phyloP scores from a whole-genome alignment of 345 rosid species.

The Euphorbia pulcherrima region DNA sequence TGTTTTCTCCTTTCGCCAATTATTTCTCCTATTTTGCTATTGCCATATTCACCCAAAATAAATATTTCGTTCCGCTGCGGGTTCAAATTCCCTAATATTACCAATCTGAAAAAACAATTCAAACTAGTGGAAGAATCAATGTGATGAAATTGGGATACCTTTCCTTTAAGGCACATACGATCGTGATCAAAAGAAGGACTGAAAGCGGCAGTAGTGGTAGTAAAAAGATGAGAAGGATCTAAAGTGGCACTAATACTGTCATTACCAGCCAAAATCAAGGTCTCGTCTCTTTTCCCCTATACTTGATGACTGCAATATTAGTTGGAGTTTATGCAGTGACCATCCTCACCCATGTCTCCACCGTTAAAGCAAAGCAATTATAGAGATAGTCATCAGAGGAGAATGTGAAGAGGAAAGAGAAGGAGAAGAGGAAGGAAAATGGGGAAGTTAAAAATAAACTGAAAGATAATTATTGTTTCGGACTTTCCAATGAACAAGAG shows the following conservation, averaged over 20 bases:
- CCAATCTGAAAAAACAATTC: too few species aligned
- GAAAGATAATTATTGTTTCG: background rate
- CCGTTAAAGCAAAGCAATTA: slow-evolving; percentile 28
- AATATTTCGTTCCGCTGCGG: too few species aligned
- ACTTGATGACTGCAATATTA: slow-evolving; percentile 93
- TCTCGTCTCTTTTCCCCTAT: slow-evolving; percentile 92
- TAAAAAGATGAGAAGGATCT: slow-evolving; percentile 88
- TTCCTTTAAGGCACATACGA: slow-evolving; percentile 99
- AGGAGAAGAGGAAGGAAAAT: background rate
- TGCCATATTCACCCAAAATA: too few species aligned
- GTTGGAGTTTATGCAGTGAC: slow-evolving; percentile 92
- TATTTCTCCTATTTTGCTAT: too few species aligned
- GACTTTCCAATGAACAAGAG: background rate
- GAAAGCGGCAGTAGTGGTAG: slow-evolving; percentile 90
- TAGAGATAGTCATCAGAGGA: background rate
- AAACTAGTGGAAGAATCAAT: too few species aligned
- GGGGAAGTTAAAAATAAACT: background rate
- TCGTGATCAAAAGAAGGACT: slow-evolving; percentile 77
- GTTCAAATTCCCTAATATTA: too few species aligned
- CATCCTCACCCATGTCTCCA: slow-evolving; percentile 66
- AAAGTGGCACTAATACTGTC: slow-evolving; percentile 93
- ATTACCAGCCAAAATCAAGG: slow-evolving; percentile 82
- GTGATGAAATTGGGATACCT: slow-evolving; percentile 41
- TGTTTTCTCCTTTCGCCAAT: too few species aligned
- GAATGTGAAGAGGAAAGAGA: background rate